These are phyloP conservation scores for Dichotomocladium elegans DNA, from an alignment of 371 early-diverging fungal species.

Conservation along the genomic window DNA sequence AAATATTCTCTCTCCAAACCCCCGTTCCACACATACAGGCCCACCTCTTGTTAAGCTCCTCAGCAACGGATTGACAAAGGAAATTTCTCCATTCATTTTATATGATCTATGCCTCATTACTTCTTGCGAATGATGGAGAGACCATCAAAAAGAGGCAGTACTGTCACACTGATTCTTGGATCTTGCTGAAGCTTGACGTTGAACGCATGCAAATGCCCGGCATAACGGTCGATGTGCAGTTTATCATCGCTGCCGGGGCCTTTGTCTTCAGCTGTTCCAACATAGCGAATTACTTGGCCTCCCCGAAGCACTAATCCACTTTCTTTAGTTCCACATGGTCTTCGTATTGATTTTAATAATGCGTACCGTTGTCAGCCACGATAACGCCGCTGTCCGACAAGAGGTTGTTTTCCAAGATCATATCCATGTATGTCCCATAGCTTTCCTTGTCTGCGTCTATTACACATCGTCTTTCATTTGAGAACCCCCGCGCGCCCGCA, in stretches of 20 bases:
- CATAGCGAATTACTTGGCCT: conserved; percentile 30
- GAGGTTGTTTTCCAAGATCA: conserved; percentile 43
- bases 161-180: conserved; percentile 49
- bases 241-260: background rate
- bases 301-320: conserved; percentile 35
- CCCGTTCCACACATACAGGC: too few relatives aligned
- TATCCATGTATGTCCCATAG: conserved; percentile 48
- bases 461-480: conserved; percentile 31
- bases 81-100: too few relatives aligned
- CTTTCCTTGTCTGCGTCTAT: conserved; percentile 60
- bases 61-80: too few relatives aligned
- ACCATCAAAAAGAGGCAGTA: conserved; percentile 68
- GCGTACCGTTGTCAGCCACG: conserved; percentile 52
- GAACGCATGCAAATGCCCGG: conserved; percentile 48
- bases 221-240: conserved; percentile 12
- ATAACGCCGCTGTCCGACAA: conserved; percentile 47
- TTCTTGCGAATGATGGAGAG: conserved; percentile 53
- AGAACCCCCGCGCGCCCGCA: too few relatives aligned
- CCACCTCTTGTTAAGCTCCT: too few relatives aligned
- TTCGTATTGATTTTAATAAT: too few relatives aligned
- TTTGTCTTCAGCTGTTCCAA: conserved; percentile 14
- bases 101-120: too few relatives aligned
- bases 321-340: too few relatives aligned
- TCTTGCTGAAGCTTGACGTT: conserved; percentile 63
- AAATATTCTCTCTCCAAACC: too few relatives aligned